Percentiles rank a stretch among this genome's conserved stretches.
Evolutionary conservation across 164 flowering plant species (phyloP).

Genomic region (Litsea cubeba): DNA sequence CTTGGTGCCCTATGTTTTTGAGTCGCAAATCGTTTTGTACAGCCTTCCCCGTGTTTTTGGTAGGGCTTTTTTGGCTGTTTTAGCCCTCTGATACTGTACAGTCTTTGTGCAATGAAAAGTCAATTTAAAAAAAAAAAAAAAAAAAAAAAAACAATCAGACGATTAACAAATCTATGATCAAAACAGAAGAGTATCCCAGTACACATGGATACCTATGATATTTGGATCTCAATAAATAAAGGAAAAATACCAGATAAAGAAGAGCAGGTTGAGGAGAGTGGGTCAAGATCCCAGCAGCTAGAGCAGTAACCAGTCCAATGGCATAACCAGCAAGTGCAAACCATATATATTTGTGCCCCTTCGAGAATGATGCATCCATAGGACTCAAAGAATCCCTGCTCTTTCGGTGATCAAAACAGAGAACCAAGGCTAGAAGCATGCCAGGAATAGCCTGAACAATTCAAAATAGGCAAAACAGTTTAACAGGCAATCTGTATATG

Average conservation of each 20-base stretch:
- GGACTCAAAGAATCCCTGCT: constrained; percentile 41
- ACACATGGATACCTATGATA: not conserved
- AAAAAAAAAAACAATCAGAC: too few species aligned
- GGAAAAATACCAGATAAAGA: constrained; percentile 70
- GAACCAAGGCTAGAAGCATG: constrained; percentile 91
- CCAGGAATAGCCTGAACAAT: constrained; percentile 82
- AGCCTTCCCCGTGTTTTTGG: too few species aligned
- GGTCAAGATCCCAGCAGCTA: constrained; percentile 81
- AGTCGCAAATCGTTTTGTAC: too few species aligned
- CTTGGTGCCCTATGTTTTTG: too few species aligned
- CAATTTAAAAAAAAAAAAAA: too few species aligned
- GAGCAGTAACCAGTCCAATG: constrained; percentile 69
- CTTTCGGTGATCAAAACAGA: constrained; percentile 78
- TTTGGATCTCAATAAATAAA: not conserved
- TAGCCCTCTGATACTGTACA: too few species aligned
- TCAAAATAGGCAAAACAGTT: not conserved
- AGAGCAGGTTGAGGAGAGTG: constrained; percentile 95
- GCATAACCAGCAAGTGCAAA: constrained; percentile 83
- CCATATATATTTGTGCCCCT: constrained; percentile 86
- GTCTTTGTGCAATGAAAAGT: too few species aligned
- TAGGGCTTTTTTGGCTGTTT: too few species aligned
- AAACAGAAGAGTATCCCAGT: not conserved
- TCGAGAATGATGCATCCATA: constrained; percentile 41
- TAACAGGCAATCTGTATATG: not conserved
- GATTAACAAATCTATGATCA: too few species aligned